Base-by-base conservation (phyloP, 1,284 basidiomycete genomes). In the Trametes pubescens region DNA sequence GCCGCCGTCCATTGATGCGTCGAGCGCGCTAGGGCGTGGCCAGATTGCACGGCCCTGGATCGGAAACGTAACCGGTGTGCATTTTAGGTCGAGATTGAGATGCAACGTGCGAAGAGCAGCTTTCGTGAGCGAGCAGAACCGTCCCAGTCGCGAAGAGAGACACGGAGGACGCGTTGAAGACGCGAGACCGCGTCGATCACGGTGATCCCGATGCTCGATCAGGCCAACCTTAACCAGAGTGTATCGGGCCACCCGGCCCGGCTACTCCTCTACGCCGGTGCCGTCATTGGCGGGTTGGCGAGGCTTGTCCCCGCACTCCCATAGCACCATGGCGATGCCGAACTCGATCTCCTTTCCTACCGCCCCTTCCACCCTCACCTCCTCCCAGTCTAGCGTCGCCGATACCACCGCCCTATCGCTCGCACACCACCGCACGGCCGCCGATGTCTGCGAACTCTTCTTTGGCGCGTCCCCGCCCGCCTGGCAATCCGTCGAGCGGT, bases 391-490 rank as follows among this genome's bases (percentile, higher is more conserved):
- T 5, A 69, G 64, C 59, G 18, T 63, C 47, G 57, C 60, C 61
- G 71, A 66, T 4, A 62, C 68, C 0, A 72, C 74, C 32, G 63
- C 61, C 13, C 61, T 86, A 2, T 72, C 87, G 21, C 64, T 85
- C 40, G 81, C 85, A 6, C 79, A 84, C 57, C 81, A 85, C 49
- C 76, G 84, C 2, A 86, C 86, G 2, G 84, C 89, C 8, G 74
- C 89, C 16, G 88, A 92, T 67, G 83, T 90, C 32, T 89, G 88
- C 71, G 82, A 87, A 59, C 82, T 85, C 53, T 87, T 91, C 57
- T 90, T 90, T 65, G 87, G 88, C 26, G 82, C 86, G 55, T 69
- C 63, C 70, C 80, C 49, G 69, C 79, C 64, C 75, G 83, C 69
- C 68, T 83, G 75, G 61, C 85, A 85, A 52, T 75, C 81, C 9